A percentile compares a stretch with the other conserved stretches of the same genome.
Evolutionary conservation across 2,329 filamentous ascomycete species (phyloP).

Genomic region (Diaporthe humulicola): DNA sequence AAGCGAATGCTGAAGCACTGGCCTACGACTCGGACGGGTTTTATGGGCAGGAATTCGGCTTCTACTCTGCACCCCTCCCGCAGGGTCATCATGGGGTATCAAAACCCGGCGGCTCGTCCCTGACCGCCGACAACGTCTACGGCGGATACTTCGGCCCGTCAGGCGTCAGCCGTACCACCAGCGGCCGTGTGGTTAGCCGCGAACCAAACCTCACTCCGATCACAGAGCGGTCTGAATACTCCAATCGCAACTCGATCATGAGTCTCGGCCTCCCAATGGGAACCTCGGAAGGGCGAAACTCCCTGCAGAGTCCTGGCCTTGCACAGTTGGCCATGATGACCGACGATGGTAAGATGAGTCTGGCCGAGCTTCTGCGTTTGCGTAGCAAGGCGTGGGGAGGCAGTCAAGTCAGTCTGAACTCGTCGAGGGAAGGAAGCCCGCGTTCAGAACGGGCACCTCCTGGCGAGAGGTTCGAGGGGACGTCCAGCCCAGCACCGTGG

Average conservation of each 20-base stretch:
- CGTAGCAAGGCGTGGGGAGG: slow-evolving; percentile 85
- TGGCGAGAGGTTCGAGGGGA: slow-evolving; percentile 57
- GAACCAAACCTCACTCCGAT: slow-evolving; percentile 97
- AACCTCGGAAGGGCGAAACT: slow-evolving; percentile 59
- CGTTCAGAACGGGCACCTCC: slow-evolving; percentile 58
- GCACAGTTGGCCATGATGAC: slow-evolving; percentile 80
- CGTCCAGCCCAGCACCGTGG: slow-evolving; percentile 56
- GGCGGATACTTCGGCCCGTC: slow-evolving; percentile 92
- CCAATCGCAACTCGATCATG: slow-evolving; percentile 91
- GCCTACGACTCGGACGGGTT: slow-evolving; percentile 94
- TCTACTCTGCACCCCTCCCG: slow-evolving; percentile 78
- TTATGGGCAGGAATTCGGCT: slow-evolving; percentile 97
- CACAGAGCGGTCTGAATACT: slow-evolving; percentile 95
- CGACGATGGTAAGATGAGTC: slow-evolving; percentile 78
- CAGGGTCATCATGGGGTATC: slow-evolving; percentile 58
- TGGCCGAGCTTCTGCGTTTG: slow-evolving; percentile 79
- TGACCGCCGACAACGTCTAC: slow-evolving; percentile 57
- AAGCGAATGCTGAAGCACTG: slow-evolving; percentile 92
- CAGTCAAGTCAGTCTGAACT: slow-evolving; percentile 80
- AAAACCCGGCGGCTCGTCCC: slow-evolving; percentile 43
- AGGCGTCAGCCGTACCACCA: slow-evolving; percentile 77
- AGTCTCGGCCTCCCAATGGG: slow-evolving; percentile 71
- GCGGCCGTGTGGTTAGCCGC: slow-evolving; percentile 79
- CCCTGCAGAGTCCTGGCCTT: slow-evolving; percentile 78
- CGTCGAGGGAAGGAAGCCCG: slow-evolving; percentile 65